Evolutionary conservation across 2,329 filamentous ascomycete species (phyloP).

Genomic region (Fusarium buharicum): DNA sequence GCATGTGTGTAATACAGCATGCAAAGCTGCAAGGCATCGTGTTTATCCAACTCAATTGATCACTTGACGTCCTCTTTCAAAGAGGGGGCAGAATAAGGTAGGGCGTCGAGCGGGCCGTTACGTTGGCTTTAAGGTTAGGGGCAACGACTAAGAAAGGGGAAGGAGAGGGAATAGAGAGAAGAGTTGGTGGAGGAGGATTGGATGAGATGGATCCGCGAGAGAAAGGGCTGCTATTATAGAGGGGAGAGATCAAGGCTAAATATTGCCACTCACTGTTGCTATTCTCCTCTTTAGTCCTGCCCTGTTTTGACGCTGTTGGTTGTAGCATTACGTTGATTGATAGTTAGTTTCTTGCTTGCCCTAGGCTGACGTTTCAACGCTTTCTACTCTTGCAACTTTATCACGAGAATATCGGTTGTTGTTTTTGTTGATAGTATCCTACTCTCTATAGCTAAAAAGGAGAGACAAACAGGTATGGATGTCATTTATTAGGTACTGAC

Average conservation of each 20-base stretch:
- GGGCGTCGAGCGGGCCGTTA: slow-evolving; percentile 17
- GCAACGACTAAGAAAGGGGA: slow-evolving; percentile 12
- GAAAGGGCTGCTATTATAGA: slow-evolving; percentile 13
- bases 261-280: slow-evolving; percentile 24
- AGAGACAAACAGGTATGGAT: neutral
- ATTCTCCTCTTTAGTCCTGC: slow-evolving; percentile 6
- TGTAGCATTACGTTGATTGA: slow-evolving; percentile 1
- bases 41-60: slow-evolving; percentile 6
- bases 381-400: neutral
- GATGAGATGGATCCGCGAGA: slow-evolving; percentile 10
- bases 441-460: neutral
- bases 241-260: slow-evolving; percentile 28
- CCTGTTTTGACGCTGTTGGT: slow-evolving; percentile 28
- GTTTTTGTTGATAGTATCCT: too few species aligned
- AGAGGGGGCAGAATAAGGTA: slow-evolving; percentile 17
- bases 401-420: neutral
- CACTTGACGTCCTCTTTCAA: slow-evolving; percentile 33
- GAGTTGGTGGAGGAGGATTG: slow-evolving; percentile 32
- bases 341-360: neutral
- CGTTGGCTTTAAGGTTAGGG: slow-evolving; percentile 12
- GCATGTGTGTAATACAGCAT: slow-evolving; percentile 8
- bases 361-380: neutral
- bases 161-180: neutral
- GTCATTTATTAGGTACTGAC: slow-evolving; percentile 7
- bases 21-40: slow-evolving; percentile 12